These are phyloP conservation scores for Nicotiana noctiflora DNA, from an alignment of 257 asterid genomes.

Conservation along the genomic window DNA sequence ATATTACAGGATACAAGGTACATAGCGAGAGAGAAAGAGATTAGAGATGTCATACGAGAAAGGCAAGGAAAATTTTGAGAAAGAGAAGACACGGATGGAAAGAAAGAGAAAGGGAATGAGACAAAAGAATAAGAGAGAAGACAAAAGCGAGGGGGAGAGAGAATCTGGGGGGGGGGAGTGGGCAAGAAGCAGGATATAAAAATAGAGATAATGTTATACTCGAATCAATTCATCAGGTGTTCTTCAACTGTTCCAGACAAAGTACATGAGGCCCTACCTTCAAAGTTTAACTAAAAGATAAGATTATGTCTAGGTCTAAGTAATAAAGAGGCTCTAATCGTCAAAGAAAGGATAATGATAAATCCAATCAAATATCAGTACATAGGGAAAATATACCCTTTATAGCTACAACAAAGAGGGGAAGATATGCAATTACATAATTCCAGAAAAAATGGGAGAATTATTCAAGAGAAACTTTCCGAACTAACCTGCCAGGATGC, in stretches of 20 bases:
- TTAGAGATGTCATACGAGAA: not conserved
- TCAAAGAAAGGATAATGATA: not conserved
- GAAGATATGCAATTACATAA: not conserved
- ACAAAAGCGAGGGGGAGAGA: too few relatives aligned
- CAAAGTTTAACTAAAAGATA: not conserved
- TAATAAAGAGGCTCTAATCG: not conserved
- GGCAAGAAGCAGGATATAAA: too few relatives aligned
- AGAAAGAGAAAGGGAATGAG: not conserved
- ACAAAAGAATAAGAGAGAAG: not conserved
- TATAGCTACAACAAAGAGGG: not conserved
- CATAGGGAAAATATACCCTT: not conserved
- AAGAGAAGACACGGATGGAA: too few relatives aligned
- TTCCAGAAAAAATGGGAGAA: not conserved
- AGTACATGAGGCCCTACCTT: not conserved
- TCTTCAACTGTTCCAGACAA: not conserved
- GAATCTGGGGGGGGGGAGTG: not conserved
- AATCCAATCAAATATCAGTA: not conserved
- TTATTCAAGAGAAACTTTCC: not conserved
- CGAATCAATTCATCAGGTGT: not conserved
- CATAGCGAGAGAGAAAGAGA: not conserved
- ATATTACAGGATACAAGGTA: not conserved
- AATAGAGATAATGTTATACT: not conserved
- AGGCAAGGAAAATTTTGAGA: not conserved
- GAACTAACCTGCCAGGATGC: conserved; percentile 63
- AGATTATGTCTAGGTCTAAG: not conserved